Base-by-base conservation (phyloP, 1,284 basidiomycete genomes). In the Phaffia rhodozyma region DNA sequence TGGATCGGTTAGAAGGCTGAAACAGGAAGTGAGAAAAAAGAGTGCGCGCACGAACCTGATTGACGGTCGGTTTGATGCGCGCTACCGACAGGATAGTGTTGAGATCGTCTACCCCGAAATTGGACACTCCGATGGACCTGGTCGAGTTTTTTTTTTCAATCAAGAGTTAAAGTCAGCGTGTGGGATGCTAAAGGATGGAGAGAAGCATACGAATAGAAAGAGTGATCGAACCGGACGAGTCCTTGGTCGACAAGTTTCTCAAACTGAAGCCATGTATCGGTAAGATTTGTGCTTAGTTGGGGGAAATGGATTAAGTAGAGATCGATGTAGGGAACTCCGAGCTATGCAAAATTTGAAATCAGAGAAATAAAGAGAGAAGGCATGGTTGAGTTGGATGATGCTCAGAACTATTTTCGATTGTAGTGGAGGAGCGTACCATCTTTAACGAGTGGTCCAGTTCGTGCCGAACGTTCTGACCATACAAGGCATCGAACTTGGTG, bases 31-130 rank as follows among this genome's bases (percentile, higher is more conserved):
- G 16, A 43, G 38, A 16, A 43, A 16, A 16, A 43, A 43, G 38
- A 43, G 13, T 43, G 38, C 13, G 38, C 13, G 13, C 5, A 43
- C 38, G 38, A 43, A 43, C 38, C 25, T 69, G 66, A 32, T 68
- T 67, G 43, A 69, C 48, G 11, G 61, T 58, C 5, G 67, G 68
- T 2, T 48, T 55, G 55, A 67, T 66, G 18, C 47, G 27, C 23
- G 58, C 47, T 53, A 65, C 27, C 9, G 30, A 43, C 13, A 68
- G 55, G 18, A 70, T 18, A n/a, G 61, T 60, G n/a, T 34, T 6
- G 20, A 69, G 48, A 32, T 62, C 43, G 5, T 60, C 21, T 11
- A 50, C 58, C 53, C 63, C 59, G 61, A 68, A 70, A 61, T 68
- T 69, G 30, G 61, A 65, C n/a, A 69, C 66, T 6, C 67, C 61